These are phyloP conservation scores for Craspedostauros australis DNA, from an alignment of 108 stramenopile species.

Conservation along the genomic window DNA sequence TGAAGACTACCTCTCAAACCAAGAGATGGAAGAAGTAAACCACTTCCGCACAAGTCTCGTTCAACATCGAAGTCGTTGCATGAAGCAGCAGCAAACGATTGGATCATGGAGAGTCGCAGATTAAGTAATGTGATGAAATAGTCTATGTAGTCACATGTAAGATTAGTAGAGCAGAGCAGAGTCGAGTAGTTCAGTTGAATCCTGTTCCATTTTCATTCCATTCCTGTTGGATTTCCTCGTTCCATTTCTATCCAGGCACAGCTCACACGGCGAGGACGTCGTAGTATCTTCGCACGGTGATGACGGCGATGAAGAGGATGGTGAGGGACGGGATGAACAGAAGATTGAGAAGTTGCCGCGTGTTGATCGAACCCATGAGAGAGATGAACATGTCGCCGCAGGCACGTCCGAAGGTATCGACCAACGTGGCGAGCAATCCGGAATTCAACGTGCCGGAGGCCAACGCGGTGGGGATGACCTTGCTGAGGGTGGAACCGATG, in stretches of 20 bases:
- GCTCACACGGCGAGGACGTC: slow-evolving; percentile 57
- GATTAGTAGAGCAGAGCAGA: no score
- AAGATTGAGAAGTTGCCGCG: slow-evolving; percentile 61
- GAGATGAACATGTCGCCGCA: slow-evolving; percentile 68
- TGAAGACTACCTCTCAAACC: no score
- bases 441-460: slow-evolving; percentile 80
- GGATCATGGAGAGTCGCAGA: no score
- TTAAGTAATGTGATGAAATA: no score
- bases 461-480: slow-evolving; percentile 80
- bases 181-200: no score
- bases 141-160: no score
- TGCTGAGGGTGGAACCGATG: slow-evolving; percentile 72
- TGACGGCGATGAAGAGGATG: slow-evolving; percentile 41
- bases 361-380: slow-evolving; percentile 41
- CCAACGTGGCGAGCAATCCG: slow-evolving; percentile 26
- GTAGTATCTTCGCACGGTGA: slow-evolving; percentile 43
- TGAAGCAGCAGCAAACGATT: no score
- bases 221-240: no score
- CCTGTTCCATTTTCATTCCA: no score
- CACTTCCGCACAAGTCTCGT: no score
- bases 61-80: no score
- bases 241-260: not conserved
- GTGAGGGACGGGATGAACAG: slow-evolving; percentile 55
- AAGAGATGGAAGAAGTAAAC: no score
- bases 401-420: slow-evolving; percentile 49